phyloP scores from a whole-genome alignment of 805 yeast species.

The Schwanniomyces polymorphus region DNA sequence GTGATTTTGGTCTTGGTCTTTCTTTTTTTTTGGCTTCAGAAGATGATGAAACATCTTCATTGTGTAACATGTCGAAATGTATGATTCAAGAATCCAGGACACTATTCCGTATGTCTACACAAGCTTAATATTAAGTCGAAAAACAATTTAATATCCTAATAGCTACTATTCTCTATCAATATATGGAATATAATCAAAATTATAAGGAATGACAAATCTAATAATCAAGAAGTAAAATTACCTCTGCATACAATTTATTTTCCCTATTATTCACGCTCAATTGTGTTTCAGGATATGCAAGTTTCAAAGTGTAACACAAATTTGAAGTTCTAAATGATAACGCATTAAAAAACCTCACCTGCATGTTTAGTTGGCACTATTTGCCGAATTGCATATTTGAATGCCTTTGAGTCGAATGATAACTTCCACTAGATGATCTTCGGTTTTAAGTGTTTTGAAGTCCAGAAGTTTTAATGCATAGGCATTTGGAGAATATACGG shows the following conservation, averaged over 20 bases:
- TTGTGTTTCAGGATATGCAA: constrained; percentile 1
- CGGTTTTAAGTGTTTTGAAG: too few species aligned
- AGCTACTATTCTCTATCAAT: neutral
- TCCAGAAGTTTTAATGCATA: too few species aligned
- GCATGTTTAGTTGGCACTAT: neutral
- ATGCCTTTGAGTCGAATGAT: too few species aligned
- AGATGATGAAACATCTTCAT: neutral
- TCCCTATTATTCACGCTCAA: neutral
- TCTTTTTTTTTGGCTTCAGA: constrained; percentile 1
- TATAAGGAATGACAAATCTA: neutral
- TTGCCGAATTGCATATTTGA: neutral
- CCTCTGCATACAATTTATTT: neutral
- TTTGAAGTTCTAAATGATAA: neutral
- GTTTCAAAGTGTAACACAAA: neutral
- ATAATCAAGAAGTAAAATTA: neutral
- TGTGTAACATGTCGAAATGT: neutral
- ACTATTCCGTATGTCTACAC: neutral
- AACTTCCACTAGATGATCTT: too few species aligned
- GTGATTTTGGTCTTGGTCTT: constrained; percentile 20
- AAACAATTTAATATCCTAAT: neutral
- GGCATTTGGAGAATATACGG: too few species aligned
- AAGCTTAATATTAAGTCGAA: neutral
- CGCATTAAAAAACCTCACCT: neutral
- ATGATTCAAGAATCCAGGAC: neutral
- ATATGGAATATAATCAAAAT: neutral